Base-by-base conservation (phyloP, 805 yeast species). In the Sporopachydermia lactativora region DNA sequence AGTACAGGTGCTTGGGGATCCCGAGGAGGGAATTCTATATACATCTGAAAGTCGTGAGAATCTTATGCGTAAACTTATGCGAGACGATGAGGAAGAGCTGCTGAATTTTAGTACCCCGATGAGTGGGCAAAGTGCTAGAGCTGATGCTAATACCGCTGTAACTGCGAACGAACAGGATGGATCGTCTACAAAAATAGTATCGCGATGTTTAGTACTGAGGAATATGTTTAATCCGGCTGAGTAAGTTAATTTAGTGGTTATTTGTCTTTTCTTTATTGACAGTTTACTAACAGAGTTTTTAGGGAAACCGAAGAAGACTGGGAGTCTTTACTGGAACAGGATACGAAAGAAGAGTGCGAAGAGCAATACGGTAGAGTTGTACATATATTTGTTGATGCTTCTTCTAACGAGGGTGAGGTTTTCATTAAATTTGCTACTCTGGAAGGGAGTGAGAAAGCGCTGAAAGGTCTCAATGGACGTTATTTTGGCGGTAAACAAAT, bases 301-400 rank as follows among this genome's bases (percentile, higher is more conserved):
- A 55, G 58, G 43, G 63, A 58, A 48, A 40, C 51, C 4, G 62
- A 58, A 3, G 45, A 44, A 13, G 39, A 49, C 31, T 58, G 62
- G 62, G 47, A 49, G 11, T 39, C 50, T 39, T 62, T 58, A 38
- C 51, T 59, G 14, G 55, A 52, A 40, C 58, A 58, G 28, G 63
- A 59, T 44, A 60, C 60, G 19, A 45, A 46, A 24, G 48, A 45
- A 8, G 65, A 59, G 40, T 59, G 64, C 42, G 61, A 60, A 36
- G 61, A 55, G 15, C 50, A 51, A 39, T 59, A 58, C 40, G 65
- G 65, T n/a, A 41, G 46, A 19, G 55, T 59, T 3, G 45, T 44
- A 3, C 68, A 64, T 40, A 49, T 60, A 15, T 39, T 48, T 3
- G 52, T 59, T 13, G 58, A 56, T 11, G 35, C 45, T 3, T 42